Percentiles rank a stretch among this genome's conserved stretches.
Evolutionary conservation across 2,329 filamentous ascomycete genomes (phyloP).

Genomic region (Ophiostoma himal-ulmi): DNA sequence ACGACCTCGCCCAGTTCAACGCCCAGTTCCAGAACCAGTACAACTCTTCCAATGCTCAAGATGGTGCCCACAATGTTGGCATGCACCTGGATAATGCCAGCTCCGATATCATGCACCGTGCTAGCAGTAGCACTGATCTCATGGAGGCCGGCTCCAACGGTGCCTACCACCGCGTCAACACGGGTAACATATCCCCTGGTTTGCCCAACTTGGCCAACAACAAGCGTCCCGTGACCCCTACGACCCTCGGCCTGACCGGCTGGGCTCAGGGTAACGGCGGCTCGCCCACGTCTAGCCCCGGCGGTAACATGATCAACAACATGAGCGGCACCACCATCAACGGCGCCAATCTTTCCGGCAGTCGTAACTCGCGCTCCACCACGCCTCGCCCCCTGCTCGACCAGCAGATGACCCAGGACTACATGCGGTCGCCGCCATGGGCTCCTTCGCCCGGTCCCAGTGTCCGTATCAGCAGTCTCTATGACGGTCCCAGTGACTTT

Average conservation of each 20-base stretch:
- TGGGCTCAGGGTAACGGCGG: constrained; percentile 12
- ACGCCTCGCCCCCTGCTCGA: constrained; percentile 21
- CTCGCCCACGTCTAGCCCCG: constrained; percentile 7
- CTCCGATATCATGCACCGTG: constrained; percentile 9
- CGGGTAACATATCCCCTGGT: not conserved
- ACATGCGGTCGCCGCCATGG: constrained; percentile 20
- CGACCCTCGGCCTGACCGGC: constrained; percentile 21
- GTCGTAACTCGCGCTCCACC: constrained; percentile 9
- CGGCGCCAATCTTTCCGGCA: constrained; percentile 4
- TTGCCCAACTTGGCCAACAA: constrained; percentile 5
- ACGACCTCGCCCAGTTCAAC: constrained; percentile 15
- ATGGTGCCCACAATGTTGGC: not conserved
- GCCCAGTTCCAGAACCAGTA: constrained; percentile 13
- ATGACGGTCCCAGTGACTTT: constrained; percentile 23
- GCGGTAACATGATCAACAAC: constrained; percentile 2
- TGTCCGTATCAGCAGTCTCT: constrained; percentile 24
- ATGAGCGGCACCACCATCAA: constrained; percentile 12
- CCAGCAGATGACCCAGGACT: constrained; percentile 22
- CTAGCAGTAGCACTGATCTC: constrained; percentile 9
- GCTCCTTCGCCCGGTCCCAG: constrained; percentile 24
- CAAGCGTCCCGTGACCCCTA: constrained; percentile 22
- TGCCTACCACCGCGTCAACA: constrained; percentile 8
- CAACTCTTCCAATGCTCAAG: not conserved
- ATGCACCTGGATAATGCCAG: constrained; percentile 3
- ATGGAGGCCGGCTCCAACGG: not conserved